phyloP scores from a whole-genome alignment of 2,329 filamentous ascomycete species.

The Ophiostoma triangulosporum region DNA sequence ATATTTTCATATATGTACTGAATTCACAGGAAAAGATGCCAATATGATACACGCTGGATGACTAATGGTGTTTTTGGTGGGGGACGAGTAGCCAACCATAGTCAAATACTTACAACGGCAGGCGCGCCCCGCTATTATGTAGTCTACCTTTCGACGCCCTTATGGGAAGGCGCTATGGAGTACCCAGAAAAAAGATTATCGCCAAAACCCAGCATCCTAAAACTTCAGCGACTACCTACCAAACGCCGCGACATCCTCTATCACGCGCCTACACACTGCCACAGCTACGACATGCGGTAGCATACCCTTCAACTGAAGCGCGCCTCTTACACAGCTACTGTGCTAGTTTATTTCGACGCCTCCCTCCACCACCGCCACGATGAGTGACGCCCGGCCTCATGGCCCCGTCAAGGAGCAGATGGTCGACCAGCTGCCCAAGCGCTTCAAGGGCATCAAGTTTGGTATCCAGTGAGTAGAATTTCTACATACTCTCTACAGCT shows the following conservation, averaged over 20 bases:
- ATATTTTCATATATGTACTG: too few species aligned
- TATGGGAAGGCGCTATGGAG: background rate
- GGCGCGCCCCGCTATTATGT: constrained; percentile 6
- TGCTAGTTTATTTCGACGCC: background rate
- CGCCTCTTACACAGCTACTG: background rate
- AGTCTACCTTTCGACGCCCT: too few species aligned
- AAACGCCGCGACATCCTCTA: background rate
- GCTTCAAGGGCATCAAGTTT: constrained; percentile 87
- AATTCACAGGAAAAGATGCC: background rate
- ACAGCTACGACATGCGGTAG: constrained; percentile 9
- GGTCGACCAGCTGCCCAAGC: constrained; percentile 75
- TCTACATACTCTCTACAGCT: background rate
- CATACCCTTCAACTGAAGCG: background rate
- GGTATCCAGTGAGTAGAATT: constrained; percentile 58
- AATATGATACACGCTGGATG: background rate
- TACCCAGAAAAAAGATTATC: constrained; percentile 7
- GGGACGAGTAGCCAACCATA: background rate
- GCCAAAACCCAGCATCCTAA: background rate
- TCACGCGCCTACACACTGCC: background rate
- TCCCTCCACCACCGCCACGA: constrained; percentile 1
- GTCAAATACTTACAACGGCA: background rate
- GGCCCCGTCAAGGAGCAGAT: constrained; percentile 57
- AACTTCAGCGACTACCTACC: background rate
- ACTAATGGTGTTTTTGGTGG: background rate
- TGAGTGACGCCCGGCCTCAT: constrained; percentile 11